phyloP scores from a whole-genome alignment of 2,329 filamentous ascomycete species.

The Talaromyces sp. region DNA sequence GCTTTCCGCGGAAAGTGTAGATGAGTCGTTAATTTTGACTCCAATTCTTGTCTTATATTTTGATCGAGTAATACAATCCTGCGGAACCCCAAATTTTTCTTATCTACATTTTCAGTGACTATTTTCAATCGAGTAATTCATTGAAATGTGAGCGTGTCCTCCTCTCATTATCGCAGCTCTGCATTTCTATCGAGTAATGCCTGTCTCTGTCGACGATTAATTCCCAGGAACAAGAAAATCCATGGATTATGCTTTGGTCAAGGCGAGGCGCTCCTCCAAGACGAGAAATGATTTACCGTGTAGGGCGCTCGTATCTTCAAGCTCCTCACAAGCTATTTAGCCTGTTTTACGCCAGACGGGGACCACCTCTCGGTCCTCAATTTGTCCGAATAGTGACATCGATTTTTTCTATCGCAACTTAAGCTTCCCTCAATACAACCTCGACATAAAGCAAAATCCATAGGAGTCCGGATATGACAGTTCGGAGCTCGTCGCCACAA shows the following conservation, averaged over 20 bases:
- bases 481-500: neutral
- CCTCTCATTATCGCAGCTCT: neutral
- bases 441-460: no score
- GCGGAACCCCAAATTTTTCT: neutral
- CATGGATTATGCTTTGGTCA: neutral
- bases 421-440: no score
- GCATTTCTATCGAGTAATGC: slow-evolving; percentile 10
- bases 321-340: no score
- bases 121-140: slow-evolving; percentile 8
- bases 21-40: neutral
- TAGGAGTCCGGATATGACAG: neutral
- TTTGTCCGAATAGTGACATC: no score
- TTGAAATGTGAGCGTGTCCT: neutral
- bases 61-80: slow-evolving; percentile 12
- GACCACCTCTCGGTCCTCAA: no score
- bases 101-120: neutral
- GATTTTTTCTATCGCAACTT: no score
- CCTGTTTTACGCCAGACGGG: no score
- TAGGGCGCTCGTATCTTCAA: no score
- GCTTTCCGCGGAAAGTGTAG: neutral
- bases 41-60: slow-evolving; percentile 4
- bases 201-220: neutral
- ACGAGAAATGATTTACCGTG: neutral
- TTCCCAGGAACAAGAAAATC: neutral
- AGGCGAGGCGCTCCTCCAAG: no score